Conservation (phyloP, 495 filamentous ascomycete species). For the Chaetomium tenue region DNA sequence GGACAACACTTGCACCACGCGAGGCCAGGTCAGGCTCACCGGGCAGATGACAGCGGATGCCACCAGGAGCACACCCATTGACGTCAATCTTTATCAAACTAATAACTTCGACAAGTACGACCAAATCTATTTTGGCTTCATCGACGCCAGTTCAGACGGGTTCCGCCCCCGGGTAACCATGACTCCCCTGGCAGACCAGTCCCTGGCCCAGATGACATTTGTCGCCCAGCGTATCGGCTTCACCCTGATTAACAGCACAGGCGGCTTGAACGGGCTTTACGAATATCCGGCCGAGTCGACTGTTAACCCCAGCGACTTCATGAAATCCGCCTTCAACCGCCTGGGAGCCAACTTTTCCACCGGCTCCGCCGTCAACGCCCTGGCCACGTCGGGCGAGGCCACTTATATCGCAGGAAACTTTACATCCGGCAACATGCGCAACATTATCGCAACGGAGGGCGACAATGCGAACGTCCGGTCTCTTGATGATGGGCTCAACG, state of each 20-base stretch:
- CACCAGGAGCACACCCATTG: constrained; percentile 45
- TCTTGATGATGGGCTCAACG: constrained; percentile 75
- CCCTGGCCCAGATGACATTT: constrained; percentile 61
- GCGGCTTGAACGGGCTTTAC: constrained; percentile 83
- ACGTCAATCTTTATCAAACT: constrained; percentile 71
- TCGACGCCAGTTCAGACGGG: constrained; percentile 69
- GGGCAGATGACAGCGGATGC: constrained; percentile 59
- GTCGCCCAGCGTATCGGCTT: constrained; percentile 87
- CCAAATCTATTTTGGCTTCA: constrained; percentile 75
- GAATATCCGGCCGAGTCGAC: constrained; percentile 73
- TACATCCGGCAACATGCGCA: constrained; percentile 59
- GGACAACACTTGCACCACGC: constrained; percentile 69
- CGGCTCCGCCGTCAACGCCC: constrained; percentile 62
- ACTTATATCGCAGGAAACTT: constrained; percentile 87
- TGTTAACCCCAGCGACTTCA: constrained; percentile 60
- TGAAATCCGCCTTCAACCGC: constrained; percentile 67
- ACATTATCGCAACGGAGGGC: constrained; percentile 72
- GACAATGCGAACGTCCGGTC: constrained; percentile 58
- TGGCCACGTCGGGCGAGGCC: constrained; percentile 57
- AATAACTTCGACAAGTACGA: constrained; percentile 96
- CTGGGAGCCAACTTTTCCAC: constrained; percentile 66
- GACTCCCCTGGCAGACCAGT: constrained; percentile 62
- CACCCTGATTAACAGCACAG: constrained; percentile 63
- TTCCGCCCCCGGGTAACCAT: constrained; percentile 85
- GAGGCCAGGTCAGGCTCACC: constrained; percentile 78